phyloP scores from a whole-genome alignment of 768 basidiomycete genomes.

The Pseudohyphozyma bogoriensis region DNA sequence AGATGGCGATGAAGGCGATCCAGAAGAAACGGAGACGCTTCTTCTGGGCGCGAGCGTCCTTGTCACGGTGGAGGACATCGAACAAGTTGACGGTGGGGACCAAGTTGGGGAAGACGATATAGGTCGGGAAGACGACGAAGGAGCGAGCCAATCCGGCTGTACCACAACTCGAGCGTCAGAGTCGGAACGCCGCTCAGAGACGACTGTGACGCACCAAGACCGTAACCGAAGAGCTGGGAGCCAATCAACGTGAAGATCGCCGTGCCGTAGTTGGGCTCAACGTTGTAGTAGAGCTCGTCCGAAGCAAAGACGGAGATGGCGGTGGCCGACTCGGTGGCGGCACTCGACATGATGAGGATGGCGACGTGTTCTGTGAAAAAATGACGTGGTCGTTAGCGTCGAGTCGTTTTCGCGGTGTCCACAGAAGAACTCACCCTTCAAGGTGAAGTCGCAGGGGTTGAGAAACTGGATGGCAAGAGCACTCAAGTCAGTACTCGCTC shows the following conservation, averaged over 20 bases:
- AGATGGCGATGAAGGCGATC: slow-evolving; percentile 35
- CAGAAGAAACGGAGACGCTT: slow-evolving; percentile 36
- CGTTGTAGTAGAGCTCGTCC: slow-evolving; percentile 29
- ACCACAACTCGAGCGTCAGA: no score
- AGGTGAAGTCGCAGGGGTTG: no score
- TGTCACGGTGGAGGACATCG: slow-evolving; percentile 35
- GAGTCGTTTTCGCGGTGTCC: slow-evolving; percentile 37
- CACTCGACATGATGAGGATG: slow-evolving; percentile 17
- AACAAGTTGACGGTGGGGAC: slow-evolving; percentile 30
- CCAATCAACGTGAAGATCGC: slow-evolving; percentile 36
- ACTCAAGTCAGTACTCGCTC: no score
- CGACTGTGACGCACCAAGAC: no score
- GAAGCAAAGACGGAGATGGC: slow-evolving; percentile 29
- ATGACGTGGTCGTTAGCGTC: slow-evolving; percentile 35
- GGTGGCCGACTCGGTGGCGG: slow-evolving; percentile 14
- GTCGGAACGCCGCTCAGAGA: no score
- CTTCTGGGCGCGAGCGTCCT: slow-evolving; percentile 30
- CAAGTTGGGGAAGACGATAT: slow-evolving; percentile 31
- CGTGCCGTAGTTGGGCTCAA: slow-evolving; percentile 34
- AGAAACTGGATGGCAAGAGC: no score
- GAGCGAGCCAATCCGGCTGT: slow-evolving; percentile 14
- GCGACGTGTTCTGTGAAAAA: slow-evolving; percentile 35
- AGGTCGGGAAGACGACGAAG: slow-evolving; percentile 30
- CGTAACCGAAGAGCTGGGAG: slow-evolving; percentile 35
- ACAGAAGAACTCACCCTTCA: no score